Evolutionary conservation across 345 rosid genomes (phyloP), one percentile per base, ranked within the genome.

Genomic region (Rhodamnia argentea): DNA sequence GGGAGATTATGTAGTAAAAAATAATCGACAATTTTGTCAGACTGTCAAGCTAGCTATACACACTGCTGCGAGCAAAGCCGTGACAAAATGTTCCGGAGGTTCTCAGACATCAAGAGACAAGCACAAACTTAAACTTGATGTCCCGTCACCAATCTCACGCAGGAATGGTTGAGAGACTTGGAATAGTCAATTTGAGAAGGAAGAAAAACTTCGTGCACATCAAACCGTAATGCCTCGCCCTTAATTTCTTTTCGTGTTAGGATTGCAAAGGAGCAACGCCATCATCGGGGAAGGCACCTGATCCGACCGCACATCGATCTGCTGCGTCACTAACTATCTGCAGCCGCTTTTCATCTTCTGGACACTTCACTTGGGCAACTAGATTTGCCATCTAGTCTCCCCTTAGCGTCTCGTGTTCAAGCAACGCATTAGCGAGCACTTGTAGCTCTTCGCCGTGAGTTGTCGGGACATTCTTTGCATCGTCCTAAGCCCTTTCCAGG

Each of bases 321-420:
- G 83, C 47, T 42, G 24, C 8, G 52, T 52, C 26, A 47, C 52
- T n/a, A 40, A 47, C 82, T n/a, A 76, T 47, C 52, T 76, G 52
- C 52, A 22, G 82, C 44, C 2, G 82, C 27, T 76, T 2, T 58
- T 12, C 64, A 58, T 58, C 29, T 58, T 27, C 29, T 58, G 2
- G 64, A 42, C 22, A 42, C 52, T 40, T 93, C 83, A 92, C 88
- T 59, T 91, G 92, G 0, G 93, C 86, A 60, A 95, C 92, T 47
- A 95, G 70, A 83, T 90, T 92, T 59, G 93, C 93, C 55, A 96
- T 96, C 90, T 96, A 95, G 82, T 82, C 93, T 23, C 98, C 99
- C 2, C 94, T 52, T 11, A 95, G 93, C 2, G 96, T 95, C 88
- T 95, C 96, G 0, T 93, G 97, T 90, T 42, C 44, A 7, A 42